Conservation (phyloP, 2,329 filamentous ascomycete species). For the Aspergillus ochraceoroseus region DNA sequence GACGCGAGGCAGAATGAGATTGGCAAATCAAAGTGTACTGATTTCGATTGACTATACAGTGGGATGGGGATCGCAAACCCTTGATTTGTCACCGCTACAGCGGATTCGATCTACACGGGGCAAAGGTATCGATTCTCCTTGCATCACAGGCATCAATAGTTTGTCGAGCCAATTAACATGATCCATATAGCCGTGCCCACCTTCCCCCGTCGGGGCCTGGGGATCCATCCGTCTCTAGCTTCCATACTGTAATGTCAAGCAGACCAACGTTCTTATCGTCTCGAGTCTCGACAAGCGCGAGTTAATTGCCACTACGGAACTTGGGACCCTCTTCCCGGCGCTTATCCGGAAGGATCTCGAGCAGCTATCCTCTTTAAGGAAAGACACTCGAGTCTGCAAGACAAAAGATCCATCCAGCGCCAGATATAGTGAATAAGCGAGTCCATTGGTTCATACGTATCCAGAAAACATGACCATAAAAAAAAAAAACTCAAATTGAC, state of each 20-base stretch:
- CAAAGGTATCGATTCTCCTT: constrained; percentile 33
- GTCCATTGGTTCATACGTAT: constrained; percentile 1
- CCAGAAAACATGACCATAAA: background rate
- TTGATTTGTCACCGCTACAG: constrained; percentile 37
- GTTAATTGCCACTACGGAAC: constrained; percentile 15
- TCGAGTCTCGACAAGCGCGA: constrained; percentile 17
- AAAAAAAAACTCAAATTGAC: constrained; percentile 3
- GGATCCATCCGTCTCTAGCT: constrained; percentile 5
- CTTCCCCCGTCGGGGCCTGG: background rate
- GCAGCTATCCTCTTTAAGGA: constrained; percentile 5
- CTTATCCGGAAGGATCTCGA: constrained; percentile 12
- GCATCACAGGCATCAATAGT: constrained; percentile 33
- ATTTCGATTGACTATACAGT: constrained; percentile 19
- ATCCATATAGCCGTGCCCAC: constrained; percentile 7
- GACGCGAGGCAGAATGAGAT: constrained; percentile 26
- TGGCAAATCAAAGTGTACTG: constrained; percentile 28
- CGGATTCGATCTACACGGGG: constrained; percentile 32
- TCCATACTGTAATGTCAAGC: constrained; percentile 6
- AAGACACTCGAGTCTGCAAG: constrained; percentile 4
- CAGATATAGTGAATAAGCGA: background rate
- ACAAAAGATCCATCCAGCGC: constrained; percentile 4
- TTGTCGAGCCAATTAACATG: constrained; percentile 26
- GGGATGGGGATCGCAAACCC: constrained; percentile 22
- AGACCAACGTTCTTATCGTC: constrained; percentile 16
- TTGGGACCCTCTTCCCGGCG: constrained; percentile 15